A percentile compares a stretch with the other conserved stretches of the same genome.
Evolutionary conservation across 2,329 filamentous ascomycete species (phyloP).

Genomic region (Nemania diffusa): DNA sequence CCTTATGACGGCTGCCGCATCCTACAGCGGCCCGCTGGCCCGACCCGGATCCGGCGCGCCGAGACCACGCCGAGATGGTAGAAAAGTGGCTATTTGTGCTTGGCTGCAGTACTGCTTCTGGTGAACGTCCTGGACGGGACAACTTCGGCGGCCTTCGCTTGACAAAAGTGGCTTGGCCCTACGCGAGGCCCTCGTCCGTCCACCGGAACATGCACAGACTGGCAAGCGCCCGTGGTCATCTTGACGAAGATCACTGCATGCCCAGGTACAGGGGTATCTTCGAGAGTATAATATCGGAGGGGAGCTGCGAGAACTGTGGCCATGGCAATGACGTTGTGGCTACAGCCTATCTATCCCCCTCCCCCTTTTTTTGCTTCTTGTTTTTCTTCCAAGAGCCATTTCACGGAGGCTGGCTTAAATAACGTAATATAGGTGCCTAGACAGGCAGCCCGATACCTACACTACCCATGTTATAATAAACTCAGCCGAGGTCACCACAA

Average conservation of each 20-base stretch:
- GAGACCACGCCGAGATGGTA: slow-evolving; percentile 35
- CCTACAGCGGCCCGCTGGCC: slow-evolving; percentile 32
- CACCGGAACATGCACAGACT: slow-evolving; percentile 22
- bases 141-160: slow-evolving; percentile 29
- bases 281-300: slow-evolving; percentile 1
- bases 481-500: slow-evolving; percentile 9
- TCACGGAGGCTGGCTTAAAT: not conserved
- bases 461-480: no score
- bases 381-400: not conserved
- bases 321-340: slow-evolving; percentile 17
- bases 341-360: not conserved
- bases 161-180: slow-evolving; percentile 29
- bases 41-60: slow-evolving; percentile 35
- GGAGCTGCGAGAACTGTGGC: not conserved
- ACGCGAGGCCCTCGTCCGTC: slow-evolving; percentile 21
- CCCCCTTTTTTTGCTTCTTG: not conserved
- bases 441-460: no score
- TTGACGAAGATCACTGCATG: slow-evolving; percentile 29
- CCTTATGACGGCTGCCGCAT: slow-evolving; percentile 26
- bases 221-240: slow-evolving; percentile 12
- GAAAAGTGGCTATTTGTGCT: slow-evolving; percentile 21
- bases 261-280: slow-evolving; percentile 26
- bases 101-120: slow-evolving; percentile 29
- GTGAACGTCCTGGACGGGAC: slow-evolving; percentile 21
- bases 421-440: not conserved